phyloP scores from a whole-genome alignment of 768 basidiomycete genomes.

The Pleurotus salmoneostramineus region DNA sequence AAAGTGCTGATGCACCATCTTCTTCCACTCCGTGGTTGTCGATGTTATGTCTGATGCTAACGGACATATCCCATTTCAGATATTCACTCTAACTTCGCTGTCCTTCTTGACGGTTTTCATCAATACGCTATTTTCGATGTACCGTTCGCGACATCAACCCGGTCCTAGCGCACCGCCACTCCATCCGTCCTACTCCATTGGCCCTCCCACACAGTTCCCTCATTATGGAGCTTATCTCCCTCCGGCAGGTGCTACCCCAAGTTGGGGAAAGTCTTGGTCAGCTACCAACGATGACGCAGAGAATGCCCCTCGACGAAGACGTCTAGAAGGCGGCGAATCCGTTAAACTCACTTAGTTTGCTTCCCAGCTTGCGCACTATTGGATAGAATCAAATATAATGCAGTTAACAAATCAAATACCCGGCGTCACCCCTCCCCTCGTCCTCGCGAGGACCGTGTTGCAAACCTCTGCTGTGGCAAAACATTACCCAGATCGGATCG shows the following conservation, averaged over 20 bases:
- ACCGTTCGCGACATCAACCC: constrained; percentile 63
- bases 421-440: no score
- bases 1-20: background rate
- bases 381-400: no score
- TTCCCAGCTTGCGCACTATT: constrained; percentile 1
- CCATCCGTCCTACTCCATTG: constrained; percentile 36
- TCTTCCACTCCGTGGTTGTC: constrained; percentile 1
- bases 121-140: constrained; percentile 75
- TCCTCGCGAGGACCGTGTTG: no score
- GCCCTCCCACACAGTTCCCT: constrained; percentile 39
- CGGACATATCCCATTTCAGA: constrained; percentile 30
- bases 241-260: constrained; percentile 39
- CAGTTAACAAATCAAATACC: no score
- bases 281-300: constrained; percentile 36
- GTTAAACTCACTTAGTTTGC: constrained; percentile 48
- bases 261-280: constrained; percentile 40
- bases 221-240: constrained; percentile 45
- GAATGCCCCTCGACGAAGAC: constrained; percentile 46
- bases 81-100: constrained; percentile 72
- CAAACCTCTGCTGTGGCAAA: no score
- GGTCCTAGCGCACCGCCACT: constrained; percentile 24
- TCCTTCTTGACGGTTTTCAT: constrained; percentile 77
- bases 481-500: background rate
- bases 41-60: background rate
- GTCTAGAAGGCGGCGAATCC: constrained; percentile 51